Base-by-base conservation (phyloP, 2,329 filamentous ascomycete species). In the Penicillium psychrosexuale region DNA sequence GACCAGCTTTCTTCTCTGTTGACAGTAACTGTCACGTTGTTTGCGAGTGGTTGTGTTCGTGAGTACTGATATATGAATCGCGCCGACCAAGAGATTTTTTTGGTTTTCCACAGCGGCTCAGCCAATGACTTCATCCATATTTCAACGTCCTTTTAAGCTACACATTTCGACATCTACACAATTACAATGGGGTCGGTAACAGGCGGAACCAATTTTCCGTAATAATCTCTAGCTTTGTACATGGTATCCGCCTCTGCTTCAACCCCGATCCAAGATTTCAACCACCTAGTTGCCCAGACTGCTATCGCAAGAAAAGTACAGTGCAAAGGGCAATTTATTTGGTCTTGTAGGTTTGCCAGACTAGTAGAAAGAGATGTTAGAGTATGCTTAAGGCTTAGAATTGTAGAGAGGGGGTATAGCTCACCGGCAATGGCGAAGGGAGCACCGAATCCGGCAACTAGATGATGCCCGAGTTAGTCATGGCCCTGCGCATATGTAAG, bases 301-400 rank as follows among this genome's bases (percentile, higher is more conserved):
- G 59, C 57, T 58, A 56, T 59, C 56, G 59, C 57, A 57, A 33
- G 51, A 54, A 53, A 60, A 59, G 55, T 47, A 56, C 53, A 40
- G 51, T 51, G 46, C 46, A 50, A 51, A 52, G 47, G 51, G 30
- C 52, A 62, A 55, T 59, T 72, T 75, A 74, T 60, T 67, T 69
- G 76, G 83, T 84, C 81, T 87, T 87, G 75, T 84, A 80, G 60
- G 80, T 84, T 77, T 87, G 84, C 84, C 84, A 87, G 71, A 85
- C 84, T 87, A 70, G 2, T 56, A 67, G 46, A 38, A 43, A 50
- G 33, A 34, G 3, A 12, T 13, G 49, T 66, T 66, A 69, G 73
- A 58, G 69, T 63, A 34, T 34, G 5, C 17, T 19, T 11, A 36
- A 19, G 45, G 19, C 9, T 7, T 33, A 24, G 11, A 27, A 13